Conservation (phyloP, 768 basidiomycete genomes). For the Leccinum rimulosum region DNA sequence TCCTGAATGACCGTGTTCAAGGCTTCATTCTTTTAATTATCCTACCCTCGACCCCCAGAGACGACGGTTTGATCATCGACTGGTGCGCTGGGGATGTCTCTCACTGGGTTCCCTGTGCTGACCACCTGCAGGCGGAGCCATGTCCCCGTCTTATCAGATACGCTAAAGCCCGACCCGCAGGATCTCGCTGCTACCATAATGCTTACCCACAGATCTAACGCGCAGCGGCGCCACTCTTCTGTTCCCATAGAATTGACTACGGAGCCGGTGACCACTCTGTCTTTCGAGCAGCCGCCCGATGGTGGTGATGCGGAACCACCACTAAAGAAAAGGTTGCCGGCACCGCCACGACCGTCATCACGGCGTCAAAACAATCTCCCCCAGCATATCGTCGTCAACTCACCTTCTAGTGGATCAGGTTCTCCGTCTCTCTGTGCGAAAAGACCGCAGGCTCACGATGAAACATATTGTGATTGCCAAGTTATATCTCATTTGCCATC, state of each 20-base stretch:
- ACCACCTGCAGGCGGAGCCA: slow-evolving; percentile 25
- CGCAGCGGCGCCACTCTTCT: slow-evolving; percentile 7
- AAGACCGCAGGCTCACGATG: slow-evolving; percentile 2
- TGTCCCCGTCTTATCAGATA: slow-evolving; percentile 33
- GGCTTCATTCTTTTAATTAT: neutral
- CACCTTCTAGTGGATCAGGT: neutral
- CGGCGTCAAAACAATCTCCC: slow-evolving; percentile 9
- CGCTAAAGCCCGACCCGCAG: slow-evolving; percentile 22
- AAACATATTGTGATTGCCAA: slow-evolving; percentile 1
- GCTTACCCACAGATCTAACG: slow-evolving; percentile 27
- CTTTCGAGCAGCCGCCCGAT: neutral
- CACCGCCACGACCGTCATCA: slow-evolving; percentile 19
- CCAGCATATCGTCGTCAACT: neutral
- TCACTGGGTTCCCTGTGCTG: neutral
- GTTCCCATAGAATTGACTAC: neutral
- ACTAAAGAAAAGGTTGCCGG: slow-evolving; percentile 14
- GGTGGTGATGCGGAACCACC: neutral
- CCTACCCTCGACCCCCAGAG: slow-evolving; percentile 12
- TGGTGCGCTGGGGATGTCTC: slow-evolving; percentile 18
- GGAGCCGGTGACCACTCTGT: neutral
- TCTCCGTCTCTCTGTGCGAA: neutral
- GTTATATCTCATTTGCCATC: neutral
- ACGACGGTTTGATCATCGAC: slow-evolving; percentile 31
- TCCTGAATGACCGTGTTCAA: neutral
- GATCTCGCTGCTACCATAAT: slow-evolving; percentile 30